Evolutionary conservation across 495 filamentous ascomycete species (phyloP).

Genomic region (Lineolata rhizophorae): DNA sequence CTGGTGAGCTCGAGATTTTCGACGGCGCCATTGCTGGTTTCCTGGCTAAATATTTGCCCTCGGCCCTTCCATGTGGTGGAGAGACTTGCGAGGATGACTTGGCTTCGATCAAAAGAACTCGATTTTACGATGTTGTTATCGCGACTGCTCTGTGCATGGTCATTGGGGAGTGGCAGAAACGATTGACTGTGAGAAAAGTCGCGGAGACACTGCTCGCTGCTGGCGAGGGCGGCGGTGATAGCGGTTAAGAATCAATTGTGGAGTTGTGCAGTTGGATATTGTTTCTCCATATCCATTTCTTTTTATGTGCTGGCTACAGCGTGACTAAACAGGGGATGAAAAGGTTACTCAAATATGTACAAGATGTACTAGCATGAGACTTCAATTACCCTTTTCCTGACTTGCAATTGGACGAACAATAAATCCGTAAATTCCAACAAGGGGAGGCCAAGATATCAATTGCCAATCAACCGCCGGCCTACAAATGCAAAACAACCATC

Average conservation of each 20-base stretch:
- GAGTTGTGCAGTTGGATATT: too few relatives aligned
- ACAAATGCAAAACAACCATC: not conserved
- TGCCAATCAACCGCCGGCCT: too few relatives aligned
- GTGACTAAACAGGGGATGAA: too few relatives aligned
- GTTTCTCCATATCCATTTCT: too few relatives aligned
- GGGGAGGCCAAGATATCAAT: too few relatives aligned
- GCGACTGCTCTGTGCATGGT: conserved; percentile 14
- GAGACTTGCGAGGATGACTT: not conserved
- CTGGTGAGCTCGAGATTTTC: conserved; percentile 6
- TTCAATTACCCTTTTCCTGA: too few relatives aligned
- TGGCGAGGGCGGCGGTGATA: conserved; percentile 1
- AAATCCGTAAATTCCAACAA: too few relatives aligned
- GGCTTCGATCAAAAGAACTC: not conserved
- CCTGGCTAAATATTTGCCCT: conserved; percentile 1
- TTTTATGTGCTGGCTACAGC: too few relatives aligned
- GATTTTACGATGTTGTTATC: conserved; percentile 9
- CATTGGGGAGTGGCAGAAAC: conserved; percentile 10
- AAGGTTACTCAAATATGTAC: too few relatives aligned
- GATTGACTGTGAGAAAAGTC: conserved; percentile 7
- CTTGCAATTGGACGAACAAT: too few relatives aligned
- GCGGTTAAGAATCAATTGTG: not conserved
- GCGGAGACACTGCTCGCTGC: conserved; percentile 1
- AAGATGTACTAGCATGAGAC: too few relatives aligned
- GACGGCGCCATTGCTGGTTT: conserved; percentile 7
- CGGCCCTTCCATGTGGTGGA: not conserved